A percentile compares a stretch with the other conserved stretches of the same genome.
Evolutionary conservation across 2,329 filamentous ascomycete genomes (phyloP).

Genomic region (Lasiodiplodia sp.): DNA sequence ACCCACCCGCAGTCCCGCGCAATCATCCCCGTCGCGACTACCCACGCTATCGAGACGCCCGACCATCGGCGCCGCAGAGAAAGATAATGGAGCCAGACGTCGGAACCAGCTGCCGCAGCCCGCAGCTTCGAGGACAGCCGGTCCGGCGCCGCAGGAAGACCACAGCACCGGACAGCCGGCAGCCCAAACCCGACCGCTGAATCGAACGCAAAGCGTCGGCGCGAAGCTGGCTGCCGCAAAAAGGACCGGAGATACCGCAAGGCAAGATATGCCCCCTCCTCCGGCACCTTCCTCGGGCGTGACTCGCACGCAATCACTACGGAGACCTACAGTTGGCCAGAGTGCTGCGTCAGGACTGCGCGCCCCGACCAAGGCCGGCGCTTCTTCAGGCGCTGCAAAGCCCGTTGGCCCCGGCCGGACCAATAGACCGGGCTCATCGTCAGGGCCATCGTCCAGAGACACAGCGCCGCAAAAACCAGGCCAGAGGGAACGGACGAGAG

Average conservation of each 20-base stretch:
- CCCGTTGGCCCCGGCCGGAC: neutral
- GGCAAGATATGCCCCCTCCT: conserved; percentile 7
- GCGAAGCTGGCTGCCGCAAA: conserved; percentile 9
- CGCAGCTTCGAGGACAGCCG: neutral
- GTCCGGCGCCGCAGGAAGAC: conserved; percentile 1
- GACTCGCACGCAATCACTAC: conserved; percentile 24
- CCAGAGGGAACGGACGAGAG: conserved; percentile 19
- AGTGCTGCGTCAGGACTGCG: conserved; percentile 6
- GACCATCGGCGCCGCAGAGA: conserved; percentile 3
- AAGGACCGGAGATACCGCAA: conserved; percentile 1
- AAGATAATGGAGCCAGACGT: conserved; percentile 10
- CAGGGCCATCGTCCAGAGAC: conserved; percentile 1
- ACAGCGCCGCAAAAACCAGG: neutral
- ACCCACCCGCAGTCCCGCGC: conserved; percentile 16
- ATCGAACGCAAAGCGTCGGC: conserved; percentile 22
- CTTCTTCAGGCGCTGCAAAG: conserved; percentile 4
- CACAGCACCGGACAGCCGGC: conserved; percentile 2
- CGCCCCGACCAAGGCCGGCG: conserved; percentile 2
- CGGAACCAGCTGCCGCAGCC: conserved; percentile 8
- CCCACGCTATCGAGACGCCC: conserved; percentile 24
- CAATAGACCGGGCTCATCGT: conserved; percentile 16
- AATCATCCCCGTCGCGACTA: conserved; percentile 27
- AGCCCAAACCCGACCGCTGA: conserved; percentile 1
- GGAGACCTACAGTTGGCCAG: conserved; percentile 12
- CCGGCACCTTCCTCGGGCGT: conserved; percentile 6